Percentiles rank a stretch among this genome's conserved stretches.
Conservation (phyloP, 805 yeast species). For the Gaillardinia entomophila region DNA sequence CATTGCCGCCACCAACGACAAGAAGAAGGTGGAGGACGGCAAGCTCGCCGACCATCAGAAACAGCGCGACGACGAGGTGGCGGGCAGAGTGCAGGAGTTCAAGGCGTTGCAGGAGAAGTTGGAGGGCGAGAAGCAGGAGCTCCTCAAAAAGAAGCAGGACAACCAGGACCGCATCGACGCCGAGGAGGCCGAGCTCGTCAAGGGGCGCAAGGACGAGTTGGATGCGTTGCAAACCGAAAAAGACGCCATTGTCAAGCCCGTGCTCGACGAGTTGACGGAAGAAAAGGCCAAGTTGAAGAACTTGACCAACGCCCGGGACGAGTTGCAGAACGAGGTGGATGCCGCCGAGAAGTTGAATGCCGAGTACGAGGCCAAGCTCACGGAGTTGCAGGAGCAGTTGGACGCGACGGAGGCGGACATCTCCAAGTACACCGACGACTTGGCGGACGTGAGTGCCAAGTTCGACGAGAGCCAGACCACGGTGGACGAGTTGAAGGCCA, state of each 20-base stretch:
- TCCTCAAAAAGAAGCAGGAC: conserved; percentile 42
- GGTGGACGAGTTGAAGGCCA: conserved; percentile 28
- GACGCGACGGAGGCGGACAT: conserved; percentile 34
- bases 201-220: conserved; percentile 42
- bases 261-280: conserved; percentile 43
- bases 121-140: conserved; percentile 33
- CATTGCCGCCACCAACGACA: conserved; percentile 23
- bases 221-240: conserved; percentile 45
- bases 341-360: conserved; percentile 40
- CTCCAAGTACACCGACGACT: conserved; percentile 25
- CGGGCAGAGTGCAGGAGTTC: conserved; percentile 20
- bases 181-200: conserved; percentile 39
- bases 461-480: conserved; percentile 35
- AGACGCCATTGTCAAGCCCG: conserved; percentile 50
- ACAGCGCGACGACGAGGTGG: conserved; percentile 24
- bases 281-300: conserved; percentile 44
- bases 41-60: conserved; percentile 22
- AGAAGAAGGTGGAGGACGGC: conserved; percentile 24
- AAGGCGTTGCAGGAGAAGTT: conserved; percentile 32
- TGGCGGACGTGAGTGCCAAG: conserved; percentile 27
- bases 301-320: conserved; percentile 44
- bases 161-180: conserved; percentile 40
- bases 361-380: conserved; percentile 39
- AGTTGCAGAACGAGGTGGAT: conserved; percentile 37
- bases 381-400: conserved; percentile 39